Conservation (phyloP, 768 basidiomycete species). For the Lentinula edodes region DNA sequence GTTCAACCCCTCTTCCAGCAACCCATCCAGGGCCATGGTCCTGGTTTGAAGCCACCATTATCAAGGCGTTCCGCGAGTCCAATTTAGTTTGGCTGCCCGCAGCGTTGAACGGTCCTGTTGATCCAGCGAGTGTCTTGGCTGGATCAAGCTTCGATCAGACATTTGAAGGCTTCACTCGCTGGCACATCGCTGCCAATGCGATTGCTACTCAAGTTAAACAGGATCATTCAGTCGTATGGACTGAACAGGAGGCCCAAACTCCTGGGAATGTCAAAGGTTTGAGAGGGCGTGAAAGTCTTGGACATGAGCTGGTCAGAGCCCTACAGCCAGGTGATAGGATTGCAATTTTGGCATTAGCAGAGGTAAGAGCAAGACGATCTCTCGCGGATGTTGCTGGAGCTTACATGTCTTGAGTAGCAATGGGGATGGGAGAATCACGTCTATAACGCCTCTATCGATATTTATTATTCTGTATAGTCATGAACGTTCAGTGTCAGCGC, state of each 20-base stretch:
- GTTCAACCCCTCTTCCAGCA: not conserved
- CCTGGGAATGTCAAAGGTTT: not conserved
- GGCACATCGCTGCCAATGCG: not conserved
- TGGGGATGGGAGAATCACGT: not conserved
- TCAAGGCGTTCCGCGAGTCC: not conserved
- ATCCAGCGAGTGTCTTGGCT: not conserved
- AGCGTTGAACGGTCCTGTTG: not conserved
- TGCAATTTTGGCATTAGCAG: not conserved
- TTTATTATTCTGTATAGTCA: not conserved
- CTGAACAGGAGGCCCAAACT: not conserved
- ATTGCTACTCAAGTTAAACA: not conserved
- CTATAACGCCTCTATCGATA: not conserved
- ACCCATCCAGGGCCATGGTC: not conserved
- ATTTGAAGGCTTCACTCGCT: not conserved
- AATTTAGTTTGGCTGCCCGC: not conserved
- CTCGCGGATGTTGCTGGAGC: not conserved
- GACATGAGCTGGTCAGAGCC: not conserved
- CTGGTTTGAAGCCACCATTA: slow-evolving; percentile 2
- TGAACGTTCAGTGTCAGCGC: no score
- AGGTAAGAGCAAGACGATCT: not conserved
- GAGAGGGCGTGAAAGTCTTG: not conserved
- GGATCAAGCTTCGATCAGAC: not conserved
- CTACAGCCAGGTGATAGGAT: not conserved
- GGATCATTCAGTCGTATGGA: not conserved
- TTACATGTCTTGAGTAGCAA: not conserved